phyloP scores from a whole-genome alignment of 2,329 filamentous ascomycete genomes.

The Epichloe uncinata region DNA sequence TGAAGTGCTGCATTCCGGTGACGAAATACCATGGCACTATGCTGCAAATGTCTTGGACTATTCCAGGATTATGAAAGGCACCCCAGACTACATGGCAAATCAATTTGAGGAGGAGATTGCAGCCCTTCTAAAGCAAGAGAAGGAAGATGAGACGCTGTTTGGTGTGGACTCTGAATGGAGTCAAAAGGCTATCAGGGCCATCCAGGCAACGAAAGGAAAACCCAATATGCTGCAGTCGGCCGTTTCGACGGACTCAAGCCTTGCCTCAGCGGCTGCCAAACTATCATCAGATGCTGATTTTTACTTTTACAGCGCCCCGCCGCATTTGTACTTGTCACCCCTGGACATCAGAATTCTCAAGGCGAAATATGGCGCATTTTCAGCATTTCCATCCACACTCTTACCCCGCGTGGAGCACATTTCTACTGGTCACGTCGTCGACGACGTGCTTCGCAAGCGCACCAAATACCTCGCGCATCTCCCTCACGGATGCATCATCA shows the following conservation, averaged over 20 bases:
- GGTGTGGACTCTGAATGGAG: slow-evolving; percentile 90
- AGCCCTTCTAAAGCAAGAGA: slow-evolving; percentile 61
- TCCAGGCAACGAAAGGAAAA: slow-evolving; percentile 66
- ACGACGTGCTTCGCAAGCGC: slow-evolving; percentile 70
- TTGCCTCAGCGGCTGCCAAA: slow-evolving; percentile 6
- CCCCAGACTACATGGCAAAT: slow-evolving; percentile 69
- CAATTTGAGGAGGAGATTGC: slow-evolving; percentile 72
- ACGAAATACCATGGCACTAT: slow-evolving; percentile 89
- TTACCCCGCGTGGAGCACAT: slow-evolving; percentile 81
- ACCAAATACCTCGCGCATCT: slow-evolving; percentile 81
- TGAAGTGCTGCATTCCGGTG: slow-evolving; percentile 52
- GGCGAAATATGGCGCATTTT: slow-evolving; percentile 73
- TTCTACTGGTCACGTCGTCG: slow-evolving; percentile 74
- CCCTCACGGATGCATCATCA: slow-evolving; percentile 81
- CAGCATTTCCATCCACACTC: slow-evolving; percentile 71
- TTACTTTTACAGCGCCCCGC: slow-evolving; percentile 77
- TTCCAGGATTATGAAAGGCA: slow-evolving; percentile 88
- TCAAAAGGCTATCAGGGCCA: slow-evolving; percentile 62
- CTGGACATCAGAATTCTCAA: slow-evolving; percentile 89
- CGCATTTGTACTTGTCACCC: slow-evolving; percentile 80
- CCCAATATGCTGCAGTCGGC: slow-evolving; percentile 31
- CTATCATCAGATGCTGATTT: slow-evolving; percentile 40
- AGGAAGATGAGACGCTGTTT: slow-evolving; percentile 84
- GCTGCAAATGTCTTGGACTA: slow-evolving; percentile 91
- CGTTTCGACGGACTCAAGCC: slow-evolving; percentile 9